phyloP scores from a whole-genome alignment of 75 land plant genomes.

The Chamaecyparis obtusa region DNA sequence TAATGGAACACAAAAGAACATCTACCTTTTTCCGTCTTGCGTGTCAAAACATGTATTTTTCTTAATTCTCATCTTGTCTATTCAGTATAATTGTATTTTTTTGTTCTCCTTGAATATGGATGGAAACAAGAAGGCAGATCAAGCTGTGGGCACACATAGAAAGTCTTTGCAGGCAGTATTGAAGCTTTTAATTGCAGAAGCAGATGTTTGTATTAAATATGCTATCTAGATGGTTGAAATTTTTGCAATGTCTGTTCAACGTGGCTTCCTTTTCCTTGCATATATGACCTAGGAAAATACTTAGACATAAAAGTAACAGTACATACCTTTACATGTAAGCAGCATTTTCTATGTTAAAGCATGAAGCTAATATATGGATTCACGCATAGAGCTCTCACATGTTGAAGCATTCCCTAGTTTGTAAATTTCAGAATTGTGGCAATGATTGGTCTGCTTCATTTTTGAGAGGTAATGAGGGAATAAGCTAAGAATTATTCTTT shows the following conservation, averaged over 20 bases:
- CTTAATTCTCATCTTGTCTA: background rate
- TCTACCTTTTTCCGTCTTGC: slow-evolving; percentile 74
- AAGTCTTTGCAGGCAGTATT: background rate
- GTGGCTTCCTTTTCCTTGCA: background rate
- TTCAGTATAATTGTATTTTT: background rate
- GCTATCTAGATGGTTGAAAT: background rate
- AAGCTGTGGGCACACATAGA: background rate
- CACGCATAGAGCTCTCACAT: background rate
- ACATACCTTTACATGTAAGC: background rate
- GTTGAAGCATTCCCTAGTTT: background rate
- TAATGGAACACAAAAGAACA: slow-evolving; percentile 59
- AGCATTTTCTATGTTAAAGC: background rate
- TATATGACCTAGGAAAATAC: background rate
- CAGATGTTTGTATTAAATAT: background rate
- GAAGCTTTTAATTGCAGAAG: background rate
- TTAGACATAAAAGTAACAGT: background rate
- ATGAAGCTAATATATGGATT: background rate
- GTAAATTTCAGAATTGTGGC: too few relatives aligned
- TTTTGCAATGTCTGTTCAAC: background rate
- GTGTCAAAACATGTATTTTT: slow-evolving; percentile 60
- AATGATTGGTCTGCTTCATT: too few relatives aligned
- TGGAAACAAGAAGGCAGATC: background rate
- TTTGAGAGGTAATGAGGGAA: too few relatives aligned
- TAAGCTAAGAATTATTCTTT: too few relatives aligned
- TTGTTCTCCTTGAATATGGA: background rate